Base-by-base conservation (phyloP, 345 rosid species). In the Cardamine resedifolia region DNA sequence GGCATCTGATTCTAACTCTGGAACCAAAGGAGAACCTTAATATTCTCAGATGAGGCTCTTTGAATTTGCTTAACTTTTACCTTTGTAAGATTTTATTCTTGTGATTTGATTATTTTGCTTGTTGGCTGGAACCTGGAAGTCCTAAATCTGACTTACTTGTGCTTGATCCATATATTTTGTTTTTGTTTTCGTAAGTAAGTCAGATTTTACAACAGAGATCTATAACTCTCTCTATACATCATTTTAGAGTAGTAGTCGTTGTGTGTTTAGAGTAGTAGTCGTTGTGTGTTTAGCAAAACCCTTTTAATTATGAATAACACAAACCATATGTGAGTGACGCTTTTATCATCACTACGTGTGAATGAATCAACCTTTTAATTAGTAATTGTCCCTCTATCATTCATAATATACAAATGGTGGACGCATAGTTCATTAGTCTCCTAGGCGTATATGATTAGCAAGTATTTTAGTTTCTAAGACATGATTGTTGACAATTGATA, bases 331-430 rank as follows among this genome's bases (percentile, higher is more conserved):
- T 7, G 52, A 48, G 50, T 7, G 52, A 48, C 51, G 9, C 72
- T 65, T 59, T 27, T 50, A 74, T 67, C 62, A 74, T 74, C 62
- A 66, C 73, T 19, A 49, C 73, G 78, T 74, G 68, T 58, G 73
- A 53, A 39, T 66, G 38, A 66, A 66, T 66, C 73, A 66, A 72
- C 43, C 60, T 51, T 58, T 27, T 15, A 1, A 4, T 39, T 27
- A 58, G 31, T 49, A 58, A 14, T 9, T 34, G 15, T 36, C 30
- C 66, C 19, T 36, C 36, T 18, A 34, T 39, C 34, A 47, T 23
- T 39, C 34, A 47, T 23, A 34, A 65, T 33, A 10, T 34, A 45
- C 41, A 58, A 58, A 41, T 36, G 43, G 71, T 73, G 28, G 21
- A 9, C 47, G 48, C 47, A 38, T 45, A 34, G 18, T 56, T 44